A percentile compares a stretch with the other conserved stretches of the same genome.
Evolutionary conservation across 1,139 yeast species (phyloP).

Genomic region (Saccharomyces hybrid): DNA sequence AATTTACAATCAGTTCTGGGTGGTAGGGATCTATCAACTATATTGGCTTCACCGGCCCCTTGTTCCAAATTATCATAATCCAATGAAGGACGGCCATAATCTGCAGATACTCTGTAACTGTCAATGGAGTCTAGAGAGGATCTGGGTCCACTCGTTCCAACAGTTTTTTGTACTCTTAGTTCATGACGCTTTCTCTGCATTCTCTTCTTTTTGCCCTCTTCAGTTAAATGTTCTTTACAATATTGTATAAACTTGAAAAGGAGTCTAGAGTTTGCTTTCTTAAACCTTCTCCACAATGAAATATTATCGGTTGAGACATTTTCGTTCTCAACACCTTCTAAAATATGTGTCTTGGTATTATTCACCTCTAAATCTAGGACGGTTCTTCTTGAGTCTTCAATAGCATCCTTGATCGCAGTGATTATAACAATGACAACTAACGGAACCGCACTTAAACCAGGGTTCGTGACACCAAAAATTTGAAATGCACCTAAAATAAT

Average conservation of each 20-base stretch:
- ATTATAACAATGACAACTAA: conserved; percentile 82
- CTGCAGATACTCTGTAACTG: conserved; percentile 27
- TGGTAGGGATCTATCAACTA: conserved; percentile 24
- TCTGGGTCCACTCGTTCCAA: conserved; percentile 19
- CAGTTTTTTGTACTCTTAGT: conserved; percentile 8
- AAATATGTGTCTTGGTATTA: conserved; percentile 66
- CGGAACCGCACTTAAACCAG: conserved; percentile 89
- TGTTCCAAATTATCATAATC: conserved; percentile 21
- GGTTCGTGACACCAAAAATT: conserved; percentile 84
- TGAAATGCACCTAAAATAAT: conserved; percentile 81
- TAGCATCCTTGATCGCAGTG: conserved; percentile 87
- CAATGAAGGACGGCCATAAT: conserved; percentile 24
- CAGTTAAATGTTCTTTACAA: conserved; percentile 33
- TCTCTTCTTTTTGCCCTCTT: conserved; percentile 32
- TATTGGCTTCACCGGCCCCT: conserved; percentile 11
- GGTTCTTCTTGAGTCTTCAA: conserved; percentile 87
- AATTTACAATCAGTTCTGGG: conserved; percentile 37
- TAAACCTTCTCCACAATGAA: conserved; percentile 53
- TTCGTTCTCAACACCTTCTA: conserved; percentile 3
- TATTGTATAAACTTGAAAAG: conserved; percentile 27
- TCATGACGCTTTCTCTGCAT: conserved; percentile 17
- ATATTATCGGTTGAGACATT: conserved; percentile 28
- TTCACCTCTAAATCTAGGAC: conserved; percentile 75
- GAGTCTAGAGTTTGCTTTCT: conserved; percentile 41
- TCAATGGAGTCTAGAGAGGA: conserved; percentile 28